These are phyloP conservation scores for Pestalotiopsis sp. DNA, from an alignment of 2,329 filamentous ascomycete species.

Conservation along the genomic window DNA sequence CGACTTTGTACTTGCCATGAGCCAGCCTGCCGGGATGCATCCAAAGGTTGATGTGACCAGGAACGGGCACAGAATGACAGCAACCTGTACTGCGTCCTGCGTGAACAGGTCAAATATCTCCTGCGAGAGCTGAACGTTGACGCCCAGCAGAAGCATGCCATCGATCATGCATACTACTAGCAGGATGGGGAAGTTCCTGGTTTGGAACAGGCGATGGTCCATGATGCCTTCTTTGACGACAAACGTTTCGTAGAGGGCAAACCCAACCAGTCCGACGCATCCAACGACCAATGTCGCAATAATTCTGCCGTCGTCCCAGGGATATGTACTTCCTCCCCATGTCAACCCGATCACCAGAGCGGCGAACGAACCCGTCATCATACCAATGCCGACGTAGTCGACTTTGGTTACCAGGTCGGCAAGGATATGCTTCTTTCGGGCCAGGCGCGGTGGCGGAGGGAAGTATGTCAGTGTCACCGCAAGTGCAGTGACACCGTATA, in stretches of 20 bases:
- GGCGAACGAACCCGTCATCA: conserved; percentile 4
- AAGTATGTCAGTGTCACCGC: not conserved
- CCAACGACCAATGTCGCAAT: conserved; percentile 58
- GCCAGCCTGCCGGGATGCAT: conserved; percentile 3
- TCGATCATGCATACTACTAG: conserved; percentile 1
- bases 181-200: conserved; percentile 7
- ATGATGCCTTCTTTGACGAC: conserved; percentile 10
- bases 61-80: conserved; percentile 1
- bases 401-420: not conserved
- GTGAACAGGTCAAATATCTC: conserved; percentile 9
- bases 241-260: conserved; percentile 3
- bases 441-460: conserved; percentile 1
- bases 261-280: conserved; percentile 16
- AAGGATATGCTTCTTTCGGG: not conserved
- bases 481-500: conserved; percentile 1
- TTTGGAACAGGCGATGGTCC: conserved; percentile 4
- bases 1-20: conserved; percentile 5
- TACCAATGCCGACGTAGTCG: not conserved
- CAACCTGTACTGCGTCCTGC: not conserved
- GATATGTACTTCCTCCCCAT: conserved; percentile 56
- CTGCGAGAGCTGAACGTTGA: conserved; percentile 9
- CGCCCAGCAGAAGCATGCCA: conserved; percentile 8
- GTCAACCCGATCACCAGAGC: not conserved
- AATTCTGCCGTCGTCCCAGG: conserved; percentile 58
- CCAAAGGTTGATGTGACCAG: conserved; percentile 5